Base-by-base conservation (phyloP, 1,284 basidiomycete species). In the Austropuccinia psidii region DNA sequence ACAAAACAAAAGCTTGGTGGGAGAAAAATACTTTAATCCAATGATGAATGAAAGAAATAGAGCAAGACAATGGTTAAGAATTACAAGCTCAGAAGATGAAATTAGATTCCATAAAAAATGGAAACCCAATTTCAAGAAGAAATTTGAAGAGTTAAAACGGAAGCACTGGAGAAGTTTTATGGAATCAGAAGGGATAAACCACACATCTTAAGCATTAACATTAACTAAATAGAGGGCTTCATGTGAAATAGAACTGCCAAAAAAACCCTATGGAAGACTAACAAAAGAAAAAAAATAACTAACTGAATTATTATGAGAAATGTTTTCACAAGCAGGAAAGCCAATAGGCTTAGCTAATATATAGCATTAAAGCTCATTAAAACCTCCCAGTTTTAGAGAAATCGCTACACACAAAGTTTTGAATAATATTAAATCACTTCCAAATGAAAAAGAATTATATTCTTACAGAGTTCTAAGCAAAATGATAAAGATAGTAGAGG, bases 141-240 rank as follows among this genome's bases (percentile, higher is more conserved):
- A 13, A 8, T 17, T 45, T 31, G 4, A n/a, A 15, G 9, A 15
- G 21, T 7, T 64, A 33, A 64, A 64, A 27, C 35, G 39, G 24
- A 47, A 47, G 13, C 60, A 64, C 45, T 64, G 60, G 60, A 41
- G 39, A 43, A 21, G 31, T n/a, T 64, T 64, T 27, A 15, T 64
- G 6, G 24, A 35, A 13, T 5, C 7, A 29, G 41, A 19, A 9
- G 24, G 41, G 11, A 11, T 31, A 39, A 4, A 8, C 17, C 33
- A 45, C 5, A 4, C 41, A 5, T 64, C 45, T 33, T 43, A 7
- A 31, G 60, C 60, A 3, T 45, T 39, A 15, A 43, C 29, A 27
- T 64, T 19, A 35, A 64, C 60, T 27, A 43, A 64, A 35, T 35
- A 29, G 15, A 4, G 8, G 8, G 37, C 8, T 19, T 19, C 15